Evolutionary conservation across 257 asterid species (phyloP).

Genomic region (Capsicum pubescens): DNA sequence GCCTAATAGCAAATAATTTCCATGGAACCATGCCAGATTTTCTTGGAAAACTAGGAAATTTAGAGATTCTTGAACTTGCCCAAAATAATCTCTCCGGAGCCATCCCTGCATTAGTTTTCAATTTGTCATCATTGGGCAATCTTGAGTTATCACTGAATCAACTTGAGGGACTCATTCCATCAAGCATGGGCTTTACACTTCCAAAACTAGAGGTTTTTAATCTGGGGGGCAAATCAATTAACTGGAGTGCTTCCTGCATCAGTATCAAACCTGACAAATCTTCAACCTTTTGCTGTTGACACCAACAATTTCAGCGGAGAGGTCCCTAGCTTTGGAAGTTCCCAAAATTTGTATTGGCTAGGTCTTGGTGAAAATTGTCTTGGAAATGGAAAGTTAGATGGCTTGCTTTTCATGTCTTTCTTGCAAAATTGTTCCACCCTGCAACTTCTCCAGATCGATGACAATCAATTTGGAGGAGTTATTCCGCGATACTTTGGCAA

Average conservation of each 20-base stretch:
- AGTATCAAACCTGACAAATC: background rate
- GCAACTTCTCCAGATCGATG: background rate
- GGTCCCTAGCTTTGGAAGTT: background rate
- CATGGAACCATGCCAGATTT: slow-evolving; percentile 24
- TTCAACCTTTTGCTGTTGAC: background rate
- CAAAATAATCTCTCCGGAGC: slow-evolving; percentile 27
- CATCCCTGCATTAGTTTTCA: slow-evolving; percentile 31
- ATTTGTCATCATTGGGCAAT: slow-evolving; percentile 26
- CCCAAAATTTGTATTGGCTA: background rate
- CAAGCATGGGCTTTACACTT: slow-evolving; percentile 19
- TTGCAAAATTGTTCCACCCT: background rate
- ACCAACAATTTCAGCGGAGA: background rate
- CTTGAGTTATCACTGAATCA: slow-evolving; percentile 12
- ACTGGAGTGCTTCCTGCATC: background rate
- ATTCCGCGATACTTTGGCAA: background rate
- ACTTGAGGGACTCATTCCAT: slow-evolving; percentile 23
- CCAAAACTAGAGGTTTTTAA: slow-evolving; percentile 14
- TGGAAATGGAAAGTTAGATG: background rate
- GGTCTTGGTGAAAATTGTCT: background rate
- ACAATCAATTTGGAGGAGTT: background rate
- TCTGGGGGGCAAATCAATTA: background rate
- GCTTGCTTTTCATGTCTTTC: background rate
- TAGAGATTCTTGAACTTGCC: background rate
- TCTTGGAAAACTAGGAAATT: slow-evolving; percentile 20
- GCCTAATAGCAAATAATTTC: slow-evolving; percentile 22